These are phyloP conservation scores for Eremothecium sinecaudum DNA, from an alignment of 1,139 yeast genomes.

Conservation along the genomic window DNA sequence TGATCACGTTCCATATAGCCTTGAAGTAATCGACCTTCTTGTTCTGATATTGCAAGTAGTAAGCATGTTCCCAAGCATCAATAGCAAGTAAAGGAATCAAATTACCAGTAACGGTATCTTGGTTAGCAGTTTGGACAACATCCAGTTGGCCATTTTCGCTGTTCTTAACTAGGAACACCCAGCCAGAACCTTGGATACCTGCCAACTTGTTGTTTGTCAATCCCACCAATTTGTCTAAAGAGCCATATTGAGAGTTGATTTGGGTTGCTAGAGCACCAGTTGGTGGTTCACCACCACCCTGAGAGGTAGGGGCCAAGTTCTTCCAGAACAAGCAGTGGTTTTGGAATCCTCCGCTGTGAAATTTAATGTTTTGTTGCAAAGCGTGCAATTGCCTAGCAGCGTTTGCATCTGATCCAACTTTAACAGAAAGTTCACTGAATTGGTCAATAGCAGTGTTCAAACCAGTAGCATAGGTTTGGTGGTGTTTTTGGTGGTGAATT, in stretches of 20 bases:
- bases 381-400: conserved; percentile 26
- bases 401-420: conserved; percentile 56
- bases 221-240: conserved; percentile 60
- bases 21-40: conserved; percentile 91
- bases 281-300: conserved; percentile 84
- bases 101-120: conserved; percentile 74
- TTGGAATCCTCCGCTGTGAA: conserved; percentile 92
- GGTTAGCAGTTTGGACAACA: conserved; percentile 80
- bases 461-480: conserved; percentile 87
- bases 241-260: conserved; percentile 61
- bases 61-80: conserved; percentile 99
- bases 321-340: conserved; percentile 89
- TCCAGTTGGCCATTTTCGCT: conserved; percentile 61
- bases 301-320: conserved; percentile 71
- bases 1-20: conserved; percentile 93
- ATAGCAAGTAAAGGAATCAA: conserved; percentile 80
- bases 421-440: conserved; percentile 57
- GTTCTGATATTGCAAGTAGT: conserved; percentile 91
- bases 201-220: conserved; percentile 73
- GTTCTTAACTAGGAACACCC: conserved; percentile 94
- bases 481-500: conserved; percentile 85
- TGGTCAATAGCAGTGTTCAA: conserved; percentile 78
- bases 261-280: conserved; percentile 48
- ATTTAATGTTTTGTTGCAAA: conserved; percentile 72
- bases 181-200: conserved; percentile 93